These are phyloP conservation scores for Gossypium herbaceum DNA, from an alignment of 345 rosid species.

Conservation along the genomic window DNA sequence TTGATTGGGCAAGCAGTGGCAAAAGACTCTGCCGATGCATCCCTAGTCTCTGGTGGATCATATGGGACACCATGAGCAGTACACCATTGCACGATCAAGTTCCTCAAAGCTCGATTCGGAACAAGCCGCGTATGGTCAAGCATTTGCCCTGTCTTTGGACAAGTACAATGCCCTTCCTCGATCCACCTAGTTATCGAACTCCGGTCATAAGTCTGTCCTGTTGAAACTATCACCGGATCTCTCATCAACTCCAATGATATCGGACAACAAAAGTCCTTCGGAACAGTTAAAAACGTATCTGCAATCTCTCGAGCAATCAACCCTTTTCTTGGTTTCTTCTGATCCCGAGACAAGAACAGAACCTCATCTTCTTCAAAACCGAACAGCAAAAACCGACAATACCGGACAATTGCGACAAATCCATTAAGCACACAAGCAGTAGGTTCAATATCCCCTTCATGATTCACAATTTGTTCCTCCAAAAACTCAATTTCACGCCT, in stretches of 20 bases:
- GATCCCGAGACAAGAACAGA: slow-evolving; percentile 36
- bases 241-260: slow-evolving; percentile 83
- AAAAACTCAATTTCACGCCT: slow-evolving; percentile 74
- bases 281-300: slow-evolving; percentile 57
- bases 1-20: slow-evolving; percentile 57
- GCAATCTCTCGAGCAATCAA: slow-evolving; percentile 69
- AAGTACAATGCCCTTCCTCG: slow-evolving; percentile 81
- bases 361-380: slow-evolving; percentile 68
- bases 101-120: slow-evolving; percentile 81
- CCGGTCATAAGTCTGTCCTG: slow-evolving; percentile 92
- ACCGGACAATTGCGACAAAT: slow-evolving; percentile 70
- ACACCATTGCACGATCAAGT: slow-evolving; percentile 82
- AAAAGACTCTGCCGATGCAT: slow-evolving; percentile 52
- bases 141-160: slow-evolving; percentile 89
- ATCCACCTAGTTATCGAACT: slow-evolving; percentile 81
- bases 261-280: slow-evolving; percentile 82
- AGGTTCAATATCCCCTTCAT: slow-evolving; percentile 84
- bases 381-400: slow-evolving; percentile 68
- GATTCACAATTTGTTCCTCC: slow-evolving; percentile 88
- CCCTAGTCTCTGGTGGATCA: slow-evolving; percentile 49
- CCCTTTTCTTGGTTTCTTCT: slow-evolving; percentile 57
- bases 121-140: slow-evolving; percentile 58
- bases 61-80: slow-evolving; percentile 60
- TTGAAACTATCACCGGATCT: slow-evolving; percentile 88
- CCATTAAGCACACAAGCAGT: slow-evolving; percentile 73